These are phyloP conservation scores for Sporothrix pseudoabietina DNA, from an alignment of 2,329 filamentous ascomycete genomes.

Conservation along the genomic window DNA sequence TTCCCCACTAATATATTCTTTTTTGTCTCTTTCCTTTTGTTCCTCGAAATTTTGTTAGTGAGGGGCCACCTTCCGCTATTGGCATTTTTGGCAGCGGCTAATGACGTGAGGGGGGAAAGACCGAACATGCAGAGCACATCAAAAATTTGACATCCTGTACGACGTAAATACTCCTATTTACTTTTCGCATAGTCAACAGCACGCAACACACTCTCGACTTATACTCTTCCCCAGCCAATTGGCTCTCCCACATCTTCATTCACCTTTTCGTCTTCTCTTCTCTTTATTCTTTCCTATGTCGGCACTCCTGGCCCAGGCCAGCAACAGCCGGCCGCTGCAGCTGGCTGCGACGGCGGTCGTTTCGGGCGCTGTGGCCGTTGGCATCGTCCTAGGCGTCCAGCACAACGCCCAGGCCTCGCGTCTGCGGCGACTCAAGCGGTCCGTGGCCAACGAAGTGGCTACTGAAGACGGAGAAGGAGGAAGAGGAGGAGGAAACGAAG, in stretches of 20 bases:
- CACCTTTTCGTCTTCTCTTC: neutral
- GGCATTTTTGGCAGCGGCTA: neutral
- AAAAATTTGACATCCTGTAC: slow-evolving; percentile 1
- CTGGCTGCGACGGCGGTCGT: slow-evolving; percentile 70
- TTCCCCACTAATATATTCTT: slow-evolving; percentile 25
- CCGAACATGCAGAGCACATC: neutral
- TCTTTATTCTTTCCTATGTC: slow-evolving; percentile 37
- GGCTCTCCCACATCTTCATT: neutral
- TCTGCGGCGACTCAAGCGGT: slow-evolving; percentile 60
- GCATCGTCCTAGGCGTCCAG: slow-evolving; percentile 65
- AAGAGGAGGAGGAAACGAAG: slow-evolving; percentile 40
- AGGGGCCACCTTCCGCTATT: slow-evolving; percentile 10
- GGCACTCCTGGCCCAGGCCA: slow-evolving; percentile 49
- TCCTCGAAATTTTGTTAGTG: slow-evolving; percentile 15
- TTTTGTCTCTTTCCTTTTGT: neutral
- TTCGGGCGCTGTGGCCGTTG: slow-evolving; percentile 62
- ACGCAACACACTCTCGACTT: neutral
- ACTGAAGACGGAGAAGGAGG: slow-evolving; percentile 36
- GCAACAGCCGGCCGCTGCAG: slow-evolving; percentile 57
- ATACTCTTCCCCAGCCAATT: slow-evolving; percentile 9
- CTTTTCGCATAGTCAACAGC: neutral
- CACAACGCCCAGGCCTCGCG: slow-evolving; percentile 58
- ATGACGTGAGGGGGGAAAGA: slow-evolving; percentile 22
- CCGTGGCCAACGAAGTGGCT: slow-evolving; percentile 49
- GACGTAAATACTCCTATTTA: neutral